Evolutionary conservation across 805 yeast species (phyloP).

Genomic region (Grigorovia yakushimaensis): DNA sequence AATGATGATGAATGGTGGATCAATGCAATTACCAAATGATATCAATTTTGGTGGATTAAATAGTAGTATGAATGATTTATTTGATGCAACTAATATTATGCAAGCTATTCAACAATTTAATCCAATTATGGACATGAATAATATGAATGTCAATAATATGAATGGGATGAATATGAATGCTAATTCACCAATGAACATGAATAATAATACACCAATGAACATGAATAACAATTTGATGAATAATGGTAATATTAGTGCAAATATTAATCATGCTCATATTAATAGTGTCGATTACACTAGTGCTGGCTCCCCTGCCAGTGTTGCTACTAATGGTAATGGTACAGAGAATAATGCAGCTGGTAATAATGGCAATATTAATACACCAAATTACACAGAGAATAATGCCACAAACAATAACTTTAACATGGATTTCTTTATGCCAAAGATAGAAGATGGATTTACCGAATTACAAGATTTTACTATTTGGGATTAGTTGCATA

Average conservation of each 20-base stretch:
- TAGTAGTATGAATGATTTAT: constrained; percentile 7
- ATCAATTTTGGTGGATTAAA: constrained; percentile 1
- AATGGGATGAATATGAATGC: constrained; percentile 1
- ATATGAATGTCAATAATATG: neutral
- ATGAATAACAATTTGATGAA: neutral
- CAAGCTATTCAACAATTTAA: constrained; percentile 16
- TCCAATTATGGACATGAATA: constrained; percentile 2
- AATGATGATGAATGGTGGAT: neutral
- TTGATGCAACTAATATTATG: constrained; percentile 25
- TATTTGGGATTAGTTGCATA: constrained; percentile 19
- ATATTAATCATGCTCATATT: neutral
- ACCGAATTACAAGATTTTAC: constrained; percentile 26
- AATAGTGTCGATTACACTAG: neutral
- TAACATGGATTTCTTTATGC: constrained; percentile 5
- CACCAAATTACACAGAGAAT: neutral
- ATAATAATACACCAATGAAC: neutral
- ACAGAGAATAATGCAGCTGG: neutral
- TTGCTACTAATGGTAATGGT: neutral
- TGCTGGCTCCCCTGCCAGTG: neutral
- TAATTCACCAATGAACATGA: neutral
- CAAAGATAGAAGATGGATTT: constrained; percentile 16
- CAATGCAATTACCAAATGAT: neutral
- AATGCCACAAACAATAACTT: neutral
- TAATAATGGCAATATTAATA: neutral
- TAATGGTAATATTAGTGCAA: neutral